Conservation (phyloP, 805 yeast genomes). For the Schwanniomyces vanrijiae region DNA sequence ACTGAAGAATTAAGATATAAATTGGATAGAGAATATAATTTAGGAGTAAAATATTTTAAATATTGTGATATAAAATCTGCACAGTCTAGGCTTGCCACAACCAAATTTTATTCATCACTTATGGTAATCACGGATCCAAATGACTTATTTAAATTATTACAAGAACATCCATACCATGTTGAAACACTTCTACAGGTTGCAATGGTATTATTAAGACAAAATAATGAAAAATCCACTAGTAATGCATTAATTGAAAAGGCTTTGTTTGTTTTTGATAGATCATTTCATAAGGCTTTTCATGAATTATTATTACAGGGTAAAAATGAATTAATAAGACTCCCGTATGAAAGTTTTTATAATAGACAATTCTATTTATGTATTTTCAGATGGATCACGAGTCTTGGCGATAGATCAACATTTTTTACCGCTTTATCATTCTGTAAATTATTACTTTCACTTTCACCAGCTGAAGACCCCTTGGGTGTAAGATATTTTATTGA, state of each 20-base stretch:
- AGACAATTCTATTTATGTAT: conserved; percentile 74
- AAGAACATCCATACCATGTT: conserved; percentile 68
- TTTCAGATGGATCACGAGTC: conserved; percentile 66
- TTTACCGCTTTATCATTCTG: conserved; percentile 76
- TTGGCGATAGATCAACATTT: conserved; percentile 77
- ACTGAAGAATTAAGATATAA: conserved; percentile 26
- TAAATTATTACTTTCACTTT: conserved; percentile 64
- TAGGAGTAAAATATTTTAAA: conserved; percentile 58
- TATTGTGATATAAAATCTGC: conserved; percentile 40
- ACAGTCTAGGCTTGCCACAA: conserved; percentile 39
- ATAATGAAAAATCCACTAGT: conserved; percentile 65
- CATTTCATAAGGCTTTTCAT: conserved; percentile 58
- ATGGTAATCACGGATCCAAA: conserved; percentile 81
- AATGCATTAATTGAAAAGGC: conserved; percentile 77
- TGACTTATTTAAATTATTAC: conserved; percentile 57
- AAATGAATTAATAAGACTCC: conserved; percentile 62
- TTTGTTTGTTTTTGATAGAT: conserved; percentile 75
- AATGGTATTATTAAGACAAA: conserved; percentile 70
- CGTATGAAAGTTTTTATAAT: conserved; percentile 72
- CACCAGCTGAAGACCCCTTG: conserved; percentile 79
- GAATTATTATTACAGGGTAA: conserved; percentile 46
- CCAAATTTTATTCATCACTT: conserved; percentile 61
- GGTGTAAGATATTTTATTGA: conserved; percentile 85
- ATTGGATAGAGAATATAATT: conserved; percentile 27
- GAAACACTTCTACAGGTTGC: conserved; percentile 81